A percentile compares a stretch with the other conserved stretches of the same genome.
phyloP scores from a whole-genome alignment of 2,329 filamentous ascomycete genomes.

The Aspergillus sp. region DNA sequence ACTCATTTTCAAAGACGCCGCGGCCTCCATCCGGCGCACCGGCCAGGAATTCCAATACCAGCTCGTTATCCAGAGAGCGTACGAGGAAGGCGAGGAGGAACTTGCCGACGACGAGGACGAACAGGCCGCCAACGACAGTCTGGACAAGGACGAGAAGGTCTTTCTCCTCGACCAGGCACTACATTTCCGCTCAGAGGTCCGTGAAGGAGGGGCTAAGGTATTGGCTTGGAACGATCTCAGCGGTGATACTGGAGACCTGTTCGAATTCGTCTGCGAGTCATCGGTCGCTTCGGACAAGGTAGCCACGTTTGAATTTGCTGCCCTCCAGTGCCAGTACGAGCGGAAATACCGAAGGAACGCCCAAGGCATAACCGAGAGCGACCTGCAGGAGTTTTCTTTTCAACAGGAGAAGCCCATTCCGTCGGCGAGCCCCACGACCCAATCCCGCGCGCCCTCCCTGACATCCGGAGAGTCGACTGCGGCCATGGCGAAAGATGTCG shows the following conservation, averaged over 20 bases:
- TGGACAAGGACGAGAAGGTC: slow-evolving; percentile 94
- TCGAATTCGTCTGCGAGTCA: slow-evolving; percentile 89
- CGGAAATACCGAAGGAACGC: slow-evolving; percentile 78
- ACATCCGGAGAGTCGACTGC: slow-evolving; percentile 34
- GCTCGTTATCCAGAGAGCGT: slow-evolving; percentile 88
- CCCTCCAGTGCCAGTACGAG: slow-evolving; percentile 94
- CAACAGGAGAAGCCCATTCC: slow-evolving; percentile 52
- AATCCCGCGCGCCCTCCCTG: slow-evolving; percentile 23
- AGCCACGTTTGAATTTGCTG: slow-evolving; percentile 68
- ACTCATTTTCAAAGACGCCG: slow-evolving; percentile 96
- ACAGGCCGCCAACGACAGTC: slow-evolving; percentile 65
- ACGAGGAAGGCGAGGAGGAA: slow-evolving; percentile 95
- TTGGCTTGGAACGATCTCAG: slow-evolving; percentile 93
- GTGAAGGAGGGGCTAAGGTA: slow-evolving; percentile 71
- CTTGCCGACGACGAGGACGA: slow-evolving; percentile 83
- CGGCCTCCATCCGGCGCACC: slow-evolving; percentile 82
- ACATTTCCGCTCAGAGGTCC: slow-evolving; percentile 74
- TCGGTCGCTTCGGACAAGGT: slow-evolving; percentile 62
- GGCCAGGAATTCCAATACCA: slow-evolving; percentile 96
- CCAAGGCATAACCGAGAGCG: slow-evolving; percentile 68
- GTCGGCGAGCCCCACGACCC: slow-evolving; percentile 43
- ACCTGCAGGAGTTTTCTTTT: slow-evolving; percentile 78
- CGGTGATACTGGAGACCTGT: slow-evolving; percentile 89
- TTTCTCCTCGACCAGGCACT: slow-evolving; percentile 91
- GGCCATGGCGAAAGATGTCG: slow-evolving; percentile 38